Evolutionary conservation across 202 grass and related monocot genomes (phyloP), one percentile per base, ranked within the genome.

Genomic region (Setaria italica): DNA sequence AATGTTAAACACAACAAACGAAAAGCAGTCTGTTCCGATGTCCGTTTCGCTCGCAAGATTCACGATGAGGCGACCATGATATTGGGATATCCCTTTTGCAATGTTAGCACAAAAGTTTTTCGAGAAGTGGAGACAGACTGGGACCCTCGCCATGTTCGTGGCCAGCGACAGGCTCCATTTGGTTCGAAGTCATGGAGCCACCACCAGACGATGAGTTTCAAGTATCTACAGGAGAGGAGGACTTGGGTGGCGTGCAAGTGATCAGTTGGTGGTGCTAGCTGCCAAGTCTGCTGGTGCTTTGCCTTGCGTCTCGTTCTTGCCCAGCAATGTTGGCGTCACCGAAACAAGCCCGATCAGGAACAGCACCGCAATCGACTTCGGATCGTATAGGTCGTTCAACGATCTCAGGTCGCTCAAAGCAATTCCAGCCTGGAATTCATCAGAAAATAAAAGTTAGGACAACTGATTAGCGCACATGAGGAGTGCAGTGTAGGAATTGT

Each of bases 301-400:
- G 58, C 80, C 72, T 88, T 90, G 84, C 1, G 71, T 56, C 53
- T 94, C 78, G 15, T 85, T 87, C 88, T 96, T 94, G 67, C 90
- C 60, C 71, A 99, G 19, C 51, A 99, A 47, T 58, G 92, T 87
- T 47, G 97, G 97, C n/a, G 88, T 94, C 47, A 99, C 86, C 11
- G 97, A 92, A 83, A 99, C 57, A 43, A 96, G 84, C 20, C 97
- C 97, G 15, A 99, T 99, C 53, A 99, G 83, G 81, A 99, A 99
- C 59, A 99, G 58, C 45, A 91, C 83, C 0, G 92, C 93, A 16
- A 99, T 88, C 29, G 90, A 90, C 77, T 96, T 90, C 15, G 88
- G 86, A 82, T 99, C 93, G 17, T 99, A 99, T 45, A 99, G 85
- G 67, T 96, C 97, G 21, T 90, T 93, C 72, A 96, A 29, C 2